Percentiles rank a stretch among this genome's conserved stretches.
phyloP scores from a whole-genome alignment of 2,329 filamentous ascomycete genomes.

The Colletotrichum australisinense region DNA sequence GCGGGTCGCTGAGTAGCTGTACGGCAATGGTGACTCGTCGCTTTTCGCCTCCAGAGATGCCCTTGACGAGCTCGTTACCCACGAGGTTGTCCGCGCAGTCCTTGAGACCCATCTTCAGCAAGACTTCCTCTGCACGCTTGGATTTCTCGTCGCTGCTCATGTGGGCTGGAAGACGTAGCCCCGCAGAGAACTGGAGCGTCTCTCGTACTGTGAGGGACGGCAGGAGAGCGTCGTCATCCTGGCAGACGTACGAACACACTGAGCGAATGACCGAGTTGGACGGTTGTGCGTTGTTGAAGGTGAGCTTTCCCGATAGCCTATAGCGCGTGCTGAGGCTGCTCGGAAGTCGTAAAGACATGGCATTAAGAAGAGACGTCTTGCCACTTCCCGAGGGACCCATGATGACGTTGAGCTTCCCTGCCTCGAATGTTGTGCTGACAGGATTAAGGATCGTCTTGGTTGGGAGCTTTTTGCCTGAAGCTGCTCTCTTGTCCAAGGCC shows the following conservation, averaged over 20 bases:
- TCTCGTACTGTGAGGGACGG: conserved; percentile 82
- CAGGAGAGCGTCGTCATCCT: conserved; percentile 81
- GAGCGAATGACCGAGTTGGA: conserved; percentile 77
- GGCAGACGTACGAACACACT: conserved; percentile 81
- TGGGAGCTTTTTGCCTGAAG: conserved; percentile 62
- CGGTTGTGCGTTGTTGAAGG: conserved; percentile 77
- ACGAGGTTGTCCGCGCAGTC: conserved; percentile 82
- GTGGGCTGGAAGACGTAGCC: conserved; percentile 75
- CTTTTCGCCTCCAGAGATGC: conserved; percentile 84
- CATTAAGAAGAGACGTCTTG: conserved; percentile 80
- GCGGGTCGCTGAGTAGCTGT: conserved; percentile 81
- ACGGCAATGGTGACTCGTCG: conserved; percentile 82
- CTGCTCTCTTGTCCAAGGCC: conserved; percentile 70
- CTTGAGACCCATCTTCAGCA: conserved; percentile 81
- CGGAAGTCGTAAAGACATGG: conserved; percentile 76
- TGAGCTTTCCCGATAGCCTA: conserved; percentile 68
- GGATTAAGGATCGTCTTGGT: conserved; percentile 73
- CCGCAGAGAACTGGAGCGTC: conserved; percentile 77
- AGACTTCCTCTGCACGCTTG: conserved; percentile 75
- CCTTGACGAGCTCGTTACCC: conserved; percentile 78
- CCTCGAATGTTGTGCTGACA: conserved; percentile 73
- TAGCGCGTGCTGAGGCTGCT: conserved; percentile 73
- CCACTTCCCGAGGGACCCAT: conserved; percentile 85
- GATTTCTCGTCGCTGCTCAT: conserved; percentile 77
- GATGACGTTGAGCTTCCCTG: conserved; percentile 78